A percentile compares a stretch with the other conserved stretches of the same genome.
phyloP scores from a whole-genome alignment of 2,329 filamentous ascomycete species.

The Plenodomus tracheiphilus region DNA sequence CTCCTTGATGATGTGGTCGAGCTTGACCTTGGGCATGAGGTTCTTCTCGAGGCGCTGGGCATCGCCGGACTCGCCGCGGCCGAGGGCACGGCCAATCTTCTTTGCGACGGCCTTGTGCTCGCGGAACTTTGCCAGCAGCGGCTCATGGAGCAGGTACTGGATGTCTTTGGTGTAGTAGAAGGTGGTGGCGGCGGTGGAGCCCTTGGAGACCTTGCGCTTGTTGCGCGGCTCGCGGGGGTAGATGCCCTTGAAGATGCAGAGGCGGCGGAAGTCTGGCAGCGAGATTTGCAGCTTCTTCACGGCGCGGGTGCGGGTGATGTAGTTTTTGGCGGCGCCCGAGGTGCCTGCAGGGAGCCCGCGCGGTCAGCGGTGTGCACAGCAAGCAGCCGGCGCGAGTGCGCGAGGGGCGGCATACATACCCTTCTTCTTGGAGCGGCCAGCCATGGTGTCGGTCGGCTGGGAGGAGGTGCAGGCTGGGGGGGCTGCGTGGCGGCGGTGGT shows the following conservation, averaged over 20 bases:
- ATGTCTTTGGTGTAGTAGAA: constrained; percentile 95
- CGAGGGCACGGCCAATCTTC: constrained; percentile 93
- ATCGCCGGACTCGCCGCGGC: constrained; percentile 86
- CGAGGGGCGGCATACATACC: too few species aligned
- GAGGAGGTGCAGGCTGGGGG: constrained; percentile 1
- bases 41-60: constrained; percentile 89
- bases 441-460: constrained; percentile 43
- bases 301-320: constrained; percentile 94
- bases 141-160: constrained; percentile 96
- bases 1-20: constrained; percentile 97
- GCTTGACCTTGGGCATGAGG: constrained; percentile 82
- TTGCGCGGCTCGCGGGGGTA: constrained; percentile 96
- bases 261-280: constrained; percentile 92
- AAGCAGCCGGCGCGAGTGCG: too few species aligned
- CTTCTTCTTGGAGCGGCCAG: constrained; percentile 59
- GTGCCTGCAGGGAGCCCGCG: constrained; percentile 58
- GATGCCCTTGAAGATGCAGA: constrained; percentile 99
- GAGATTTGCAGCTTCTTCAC: constrained; percentile 98
- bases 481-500: constrained; percentile 9
- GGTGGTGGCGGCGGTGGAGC: constrained; percentile 85
- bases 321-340: constrained; percentile 94
- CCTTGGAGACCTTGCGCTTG: constrained; percentile 95
- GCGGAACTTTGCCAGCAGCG: constrained; percentile 89
- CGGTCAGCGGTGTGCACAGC: too few species aligned
- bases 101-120: constrained; percentile 96